Conservation (phyloP, 257 asterid genomes). For the Solanum ossicruentum region DNA sequence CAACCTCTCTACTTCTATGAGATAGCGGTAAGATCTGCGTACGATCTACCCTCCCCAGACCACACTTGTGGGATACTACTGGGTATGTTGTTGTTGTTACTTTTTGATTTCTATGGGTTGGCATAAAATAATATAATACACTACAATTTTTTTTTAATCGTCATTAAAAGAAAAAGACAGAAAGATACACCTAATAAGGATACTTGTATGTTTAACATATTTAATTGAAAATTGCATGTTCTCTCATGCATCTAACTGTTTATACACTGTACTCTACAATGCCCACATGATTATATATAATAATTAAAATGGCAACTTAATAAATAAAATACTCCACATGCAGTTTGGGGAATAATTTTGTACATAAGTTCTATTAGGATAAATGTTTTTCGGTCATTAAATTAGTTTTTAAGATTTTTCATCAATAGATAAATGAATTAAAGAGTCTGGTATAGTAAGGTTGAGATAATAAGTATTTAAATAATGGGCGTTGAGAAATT, state of each 20-base stretch:
- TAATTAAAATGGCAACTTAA: background rate
- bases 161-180: background rate
- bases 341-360: background rate
- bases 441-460: background rate
- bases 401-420: background rate
- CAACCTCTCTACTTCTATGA: no score
- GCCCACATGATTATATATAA: background rate
- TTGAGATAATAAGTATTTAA: no score
- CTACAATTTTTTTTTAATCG: background rate
- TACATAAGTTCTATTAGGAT: background rate
- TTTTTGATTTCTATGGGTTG: background rate
- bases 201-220: background rate
- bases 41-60: no score
- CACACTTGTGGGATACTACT: no score
- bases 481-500: background rate
- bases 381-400: background rate
- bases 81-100: no score
- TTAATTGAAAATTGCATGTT: constrained; percentile 5
- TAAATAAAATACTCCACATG: background rate
- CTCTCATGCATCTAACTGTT: background rate
- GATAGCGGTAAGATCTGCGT: no score
- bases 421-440: background rate
- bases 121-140: background rate
- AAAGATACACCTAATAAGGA: constrained; percentile 25
- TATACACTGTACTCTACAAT: background rate